A percentile compares a stretch with the other conserved stretches of the same genome.
Conservation (phyloP, 768 basidiomycete species). For the Suillus paluster region DNA sequence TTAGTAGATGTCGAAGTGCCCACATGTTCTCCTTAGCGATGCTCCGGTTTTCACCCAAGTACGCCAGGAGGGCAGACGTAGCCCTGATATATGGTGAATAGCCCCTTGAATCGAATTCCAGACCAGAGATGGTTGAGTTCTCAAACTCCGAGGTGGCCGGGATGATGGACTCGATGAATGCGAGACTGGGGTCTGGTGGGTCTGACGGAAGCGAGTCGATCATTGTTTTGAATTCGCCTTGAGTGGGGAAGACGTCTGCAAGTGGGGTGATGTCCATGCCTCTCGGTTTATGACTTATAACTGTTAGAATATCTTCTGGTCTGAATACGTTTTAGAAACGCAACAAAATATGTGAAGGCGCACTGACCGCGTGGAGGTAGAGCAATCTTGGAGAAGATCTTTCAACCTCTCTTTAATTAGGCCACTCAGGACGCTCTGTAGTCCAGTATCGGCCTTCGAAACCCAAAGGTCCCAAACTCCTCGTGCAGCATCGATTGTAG, state of each 20-base stretch:
- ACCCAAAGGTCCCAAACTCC: constrained; percentile 37
- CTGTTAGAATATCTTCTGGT: constrained; percentile 49
- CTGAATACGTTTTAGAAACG: constrained; percentile 28
- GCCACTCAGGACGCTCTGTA: constrained; percentile 30
- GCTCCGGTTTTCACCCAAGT: constrained; percentile 63
- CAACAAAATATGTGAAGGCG: neutral
- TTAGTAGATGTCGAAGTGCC: constrained; percentile 72
- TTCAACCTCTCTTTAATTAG: constrained; percentile 48
- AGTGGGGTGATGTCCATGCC: constrained; percentile 46
- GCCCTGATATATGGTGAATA: constrained; percentile 64
- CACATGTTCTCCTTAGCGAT: constrained; percentile 61
- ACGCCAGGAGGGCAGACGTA: constrained; percentile 56
- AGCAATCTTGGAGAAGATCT: constrained; percentile 44
- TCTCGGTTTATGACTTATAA: constrained; percentile 39
- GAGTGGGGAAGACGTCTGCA: constrained; percentile 56
- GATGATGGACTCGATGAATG: constrained; percentile 62
- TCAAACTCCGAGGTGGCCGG: constrained; percentile 43
- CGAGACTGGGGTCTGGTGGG: constrained; percentile 57
- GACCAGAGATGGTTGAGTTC: constrained; percentile 10
- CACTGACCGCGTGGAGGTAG: constrained; percentile 37
- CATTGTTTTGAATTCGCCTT: constrained; percentile 49
- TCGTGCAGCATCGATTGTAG: constrained; percentile 21
- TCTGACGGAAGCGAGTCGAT: constrained; percentile 50
- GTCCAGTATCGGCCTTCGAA: constrained; percentile 23
- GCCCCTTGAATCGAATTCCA: constrained; percentile 50